These are phyloP conservation scores for Geranium brycei DNA, from an alignment of 345 rosid species.

Conservation along the genomic window DNA sequence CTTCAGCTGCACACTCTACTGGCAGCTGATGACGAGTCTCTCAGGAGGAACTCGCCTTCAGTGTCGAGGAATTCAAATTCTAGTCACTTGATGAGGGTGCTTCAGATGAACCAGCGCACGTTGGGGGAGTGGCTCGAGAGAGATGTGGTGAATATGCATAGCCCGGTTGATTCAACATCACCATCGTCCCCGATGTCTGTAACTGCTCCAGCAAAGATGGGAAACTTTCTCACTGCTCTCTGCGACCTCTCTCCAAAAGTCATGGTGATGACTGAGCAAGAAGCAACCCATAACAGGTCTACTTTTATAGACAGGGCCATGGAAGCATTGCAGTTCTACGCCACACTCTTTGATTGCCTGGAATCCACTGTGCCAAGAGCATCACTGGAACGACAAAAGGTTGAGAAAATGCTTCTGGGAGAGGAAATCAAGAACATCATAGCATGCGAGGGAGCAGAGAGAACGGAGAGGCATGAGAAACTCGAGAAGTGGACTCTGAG, in stretches of 20 bases:
- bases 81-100: slow-evolving; percentile 17
- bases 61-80: slow-evolving; percentile 21
- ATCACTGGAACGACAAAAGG: slow-evolving; percentile 41
- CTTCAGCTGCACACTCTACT: slow-evolving; percentile 56
- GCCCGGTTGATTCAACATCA: slow-evolving; percentile 31
- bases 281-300: slow-evolving; percentile 40
- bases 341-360: slow-evolving; percentile 56
- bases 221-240: slow-evolving; percentile 35
- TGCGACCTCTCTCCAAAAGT: slow-evolving; percentile 52
- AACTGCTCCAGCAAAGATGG: slow-evolving; percentile 34
- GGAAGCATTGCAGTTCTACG: slow-evolving; percentile 53
- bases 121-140: slow-evolving; percentile 70
- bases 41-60: slow-evolving; percentile 24
- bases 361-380: slow-evolving; percentile 45
- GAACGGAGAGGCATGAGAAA: slow-evolving; percentile 64
- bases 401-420: slow-evolving; percentile 61
- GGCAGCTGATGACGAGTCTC: slow-evolving; percentile 42
- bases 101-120: slow-evolving; percentile 32
- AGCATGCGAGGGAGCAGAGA: slow-evolving; percentile 52
- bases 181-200: slow-evolving; percentile 30
- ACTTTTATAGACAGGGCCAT: slow-evolving; percentile 44
- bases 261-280: slow-evolving; percentile 59
- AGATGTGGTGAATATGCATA: slow-evolving; percentile 23
- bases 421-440: slow-evolving; percentile 64
- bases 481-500: slow-evolving; percentile 57